Evolutionary conservation across 176 grass and related monocot genomes (phyloP).

Genomic region (Oropetium thomaeum): DNA sequence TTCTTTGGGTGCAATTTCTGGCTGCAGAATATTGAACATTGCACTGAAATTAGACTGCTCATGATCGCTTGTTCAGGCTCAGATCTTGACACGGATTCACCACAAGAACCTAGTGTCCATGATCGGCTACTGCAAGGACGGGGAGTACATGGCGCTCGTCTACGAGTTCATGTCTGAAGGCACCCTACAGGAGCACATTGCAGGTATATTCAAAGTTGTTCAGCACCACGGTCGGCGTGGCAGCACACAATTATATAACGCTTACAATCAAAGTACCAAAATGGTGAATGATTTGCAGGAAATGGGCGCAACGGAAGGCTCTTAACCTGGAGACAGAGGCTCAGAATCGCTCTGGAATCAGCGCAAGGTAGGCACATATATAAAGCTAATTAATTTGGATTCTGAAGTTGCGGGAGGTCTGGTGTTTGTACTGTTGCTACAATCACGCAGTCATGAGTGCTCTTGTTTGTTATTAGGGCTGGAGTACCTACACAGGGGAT

Average conservation of each 20-base stretch:
- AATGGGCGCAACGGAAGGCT: neutral
- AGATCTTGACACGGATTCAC: conserved; percentile 57
- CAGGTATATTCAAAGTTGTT: neutral
- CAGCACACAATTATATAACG: neutral
- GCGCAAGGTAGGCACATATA: conserved; percentile 34
- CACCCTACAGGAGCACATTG: conserved; percentile 33
- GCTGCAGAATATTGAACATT: neutral
- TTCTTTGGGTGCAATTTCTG: neutral
- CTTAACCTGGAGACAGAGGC: conserved; percentile 48
- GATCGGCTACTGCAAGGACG: conserved; percentile 66
- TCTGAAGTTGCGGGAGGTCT: neutral
- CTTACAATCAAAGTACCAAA: neutral
- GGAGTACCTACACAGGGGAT: conserved; percentile 53
- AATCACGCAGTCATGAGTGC: neutral
- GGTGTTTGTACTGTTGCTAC: neutral
- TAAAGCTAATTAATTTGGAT: neutral
- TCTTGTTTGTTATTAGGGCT: conserved; percentile 16
- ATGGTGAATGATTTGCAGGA: conserved; percentile 13
- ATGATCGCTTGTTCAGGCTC: conserved; percentile 30
- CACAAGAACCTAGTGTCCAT: conserved; percentile 57
- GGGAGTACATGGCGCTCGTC: conserved; percentile 44
- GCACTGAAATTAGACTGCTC: neutral
- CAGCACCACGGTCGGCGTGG: neutral
- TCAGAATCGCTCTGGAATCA: conserved; percentile 41
- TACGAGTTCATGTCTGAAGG: conserved; percentile 69